Evolutionary conservation across 2,329 filamentous ascomycete genomes (phyloP).

Genomic region (Arthrobotrys entomopaga): DNA sequence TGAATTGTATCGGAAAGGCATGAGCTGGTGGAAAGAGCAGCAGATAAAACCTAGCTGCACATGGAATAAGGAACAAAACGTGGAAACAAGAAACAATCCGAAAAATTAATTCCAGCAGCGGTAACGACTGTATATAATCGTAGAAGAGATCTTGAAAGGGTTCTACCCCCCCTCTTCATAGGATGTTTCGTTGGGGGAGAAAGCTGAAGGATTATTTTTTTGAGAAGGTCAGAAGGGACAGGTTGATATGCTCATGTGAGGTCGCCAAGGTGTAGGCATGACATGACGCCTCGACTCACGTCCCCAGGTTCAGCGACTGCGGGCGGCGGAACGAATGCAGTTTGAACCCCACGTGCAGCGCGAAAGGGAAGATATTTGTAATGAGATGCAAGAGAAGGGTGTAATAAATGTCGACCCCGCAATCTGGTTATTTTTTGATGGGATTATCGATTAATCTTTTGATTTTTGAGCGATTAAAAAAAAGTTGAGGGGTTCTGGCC

Average conservation of each 20-base stretch:
- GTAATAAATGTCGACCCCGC: conserved; percentile 24
- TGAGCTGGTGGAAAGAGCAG: conserved; percentile 5
- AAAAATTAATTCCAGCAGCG: conserved; percentile 13
- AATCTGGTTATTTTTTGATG: neutral
- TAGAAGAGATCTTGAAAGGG: neutral
- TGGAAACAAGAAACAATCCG: conserved; percentile 10
- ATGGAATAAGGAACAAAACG: conserved; percentile 1
- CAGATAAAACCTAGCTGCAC: conserved; percentile 15
- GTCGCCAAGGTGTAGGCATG: conserved; percentile 32
- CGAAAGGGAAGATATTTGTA: conserved; percentile 45
- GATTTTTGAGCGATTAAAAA: too few species aligned
- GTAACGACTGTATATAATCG: conserved; percentile 47
- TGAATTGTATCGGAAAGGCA: conserved; percentile 24
- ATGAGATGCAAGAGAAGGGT: conserved; percentile 19
- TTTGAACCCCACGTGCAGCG: conserved; percentile 36
- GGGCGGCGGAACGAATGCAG: neutral
- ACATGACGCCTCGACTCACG: conserved; percentile 32
- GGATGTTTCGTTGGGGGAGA: conserved; percentile 10
- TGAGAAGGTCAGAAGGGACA: conserved; percentile 36
- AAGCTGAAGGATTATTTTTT: conserved; percentile 37
- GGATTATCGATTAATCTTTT: too few species aligned
- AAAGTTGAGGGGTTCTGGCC: too few species aligned
- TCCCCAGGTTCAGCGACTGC: conserved; percentile 18
- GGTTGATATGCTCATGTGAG: conserved; percentile 46
- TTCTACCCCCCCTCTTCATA: neutral